These are phyloP conservation scores for Capsella bursapastoris DNA, from an alignment of 345 rosid genomes.

Conservation along the genomic window DNA sequence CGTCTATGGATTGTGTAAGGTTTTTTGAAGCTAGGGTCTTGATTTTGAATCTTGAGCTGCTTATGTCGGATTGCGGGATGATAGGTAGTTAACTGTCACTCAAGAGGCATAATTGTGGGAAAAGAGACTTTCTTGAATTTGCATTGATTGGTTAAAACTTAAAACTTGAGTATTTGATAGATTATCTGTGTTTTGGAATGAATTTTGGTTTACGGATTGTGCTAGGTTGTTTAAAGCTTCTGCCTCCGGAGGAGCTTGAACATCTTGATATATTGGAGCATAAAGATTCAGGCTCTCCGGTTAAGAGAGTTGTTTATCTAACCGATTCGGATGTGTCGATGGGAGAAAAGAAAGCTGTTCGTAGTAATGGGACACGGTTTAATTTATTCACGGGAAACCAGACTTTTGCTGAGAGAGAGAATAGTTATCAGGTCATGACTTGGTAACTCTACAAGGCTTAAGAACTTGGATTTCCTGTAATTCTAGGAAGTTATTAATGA, in stretches of 20 bases:
- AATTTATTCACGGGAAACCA: conserved; percentile 86
- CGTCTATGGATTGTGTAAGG: not conserved
- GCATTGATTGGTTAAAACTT: not conserved
- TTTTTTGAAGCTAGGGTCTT: too few species aligned
- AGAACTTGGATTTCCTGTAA: conserved; percentile 10
- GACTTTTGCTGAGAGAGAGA: conserved; percentile 74
- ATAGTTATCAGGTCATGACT: conserved; percentile 74
- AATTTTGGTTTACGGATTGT: conserved; percentile 16
- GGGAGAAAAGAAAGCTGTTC: conserved; percentile 41
- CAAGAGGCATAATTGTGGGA: not conserved
- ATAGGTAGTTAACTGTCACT: too few species aligned
- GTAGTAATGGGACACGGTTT: conserved; percentile 57
- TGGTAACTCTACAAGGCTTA: conserved; percentile 38
- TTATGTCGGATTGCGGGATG: too few species aligned
- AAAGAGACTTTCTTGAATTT: not conserved
- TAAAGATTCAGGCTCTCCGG: conserved; percentile 52
- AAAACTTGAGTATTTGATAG: not conserved
- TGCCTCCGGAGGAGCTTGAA: conserved; percentile 73
- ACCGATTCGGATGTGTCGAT: conserved; percentile 44
- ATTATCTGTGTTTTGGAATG: not conserved
- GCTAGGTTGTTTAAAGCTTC: conserved; percentile 86
- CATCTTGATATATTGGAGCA: conserved; percentile 59
- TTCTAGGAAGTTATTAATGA: not conserved
- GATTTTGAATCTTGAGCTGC: too few species aligned
- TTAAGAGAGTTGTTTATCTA: conserved; percentile 64